Conservation (phyloP, 1,284 basidiomycete genomes). For the Sanguinoderma infundibulare region DNA sequence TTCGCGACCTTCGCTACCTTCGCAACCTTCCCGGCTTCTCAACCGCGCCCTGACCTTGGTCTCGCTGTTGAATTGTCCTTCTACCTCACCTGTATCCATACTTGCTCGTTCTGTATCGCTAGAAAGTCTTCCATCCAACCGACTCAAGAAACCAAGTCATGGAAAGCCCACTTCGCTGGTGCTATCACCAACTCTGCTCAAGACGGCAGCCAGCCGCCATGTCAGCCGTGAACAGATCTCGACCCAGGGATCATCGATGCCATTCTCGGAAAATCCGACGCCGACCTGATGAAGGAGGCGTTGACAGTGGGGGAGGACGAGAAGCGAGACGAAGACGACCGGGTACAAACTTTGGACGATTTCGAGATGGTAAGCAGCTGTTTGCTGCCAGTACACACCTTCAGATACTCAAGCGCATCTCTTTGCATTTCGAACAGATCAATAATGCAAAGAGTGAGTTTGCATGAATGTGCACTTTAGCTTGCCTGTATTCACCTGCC, state of each 20-base stretch:
- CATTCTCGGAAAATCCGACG: conserved; percentile 88
- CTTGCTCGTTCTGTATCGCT: conserved; percentile 22
- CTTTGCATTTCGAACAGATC: conserved; percentile 87
- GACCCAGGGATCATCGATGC: conserved; percentile 84
- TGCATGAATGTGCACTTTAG: background rate
- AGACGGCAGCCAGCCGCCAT: conserved; percentile 33
- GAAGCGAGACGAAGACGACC: conserved; percentile 61
- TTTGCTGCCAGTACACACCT: conserved; percentile 21
- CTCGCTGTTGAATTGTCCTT: background rate
- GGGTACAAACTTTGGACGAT: conserved; percentile 87
- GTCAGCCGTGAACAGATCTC: conserved; percentile 51
- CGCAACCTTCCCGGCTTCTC: too few relatives aligned
- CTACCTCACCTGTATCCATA: conserved; percentile 14
- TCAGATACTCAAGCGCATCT: background rate
- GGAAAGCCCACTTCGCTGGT: conserved; percentile 80
- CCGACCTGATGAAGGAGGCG: conserved; percentile 88
- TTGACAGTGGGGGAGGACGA: conserved; percentile 75
- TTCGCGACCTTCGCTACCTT: too few relatives aligned
- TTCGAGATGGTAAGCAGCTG: conserved; percentile 83
- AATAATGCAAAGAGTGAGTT: conserved; percentile 92
- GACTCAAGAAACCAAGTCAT: conserved; percentile 39
- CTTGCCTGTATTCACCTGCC: conserved; percentile 5
- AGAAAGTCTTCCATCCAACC: background rate
- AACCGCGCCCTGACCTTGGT: background rate
- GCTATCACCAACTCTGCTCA: conserved; percentile 66